These are phyloP conservation scores for Kodamaea laetipori DNA, from an alignment of 805 yeast species.

Conservation along the genomic window DNA sequence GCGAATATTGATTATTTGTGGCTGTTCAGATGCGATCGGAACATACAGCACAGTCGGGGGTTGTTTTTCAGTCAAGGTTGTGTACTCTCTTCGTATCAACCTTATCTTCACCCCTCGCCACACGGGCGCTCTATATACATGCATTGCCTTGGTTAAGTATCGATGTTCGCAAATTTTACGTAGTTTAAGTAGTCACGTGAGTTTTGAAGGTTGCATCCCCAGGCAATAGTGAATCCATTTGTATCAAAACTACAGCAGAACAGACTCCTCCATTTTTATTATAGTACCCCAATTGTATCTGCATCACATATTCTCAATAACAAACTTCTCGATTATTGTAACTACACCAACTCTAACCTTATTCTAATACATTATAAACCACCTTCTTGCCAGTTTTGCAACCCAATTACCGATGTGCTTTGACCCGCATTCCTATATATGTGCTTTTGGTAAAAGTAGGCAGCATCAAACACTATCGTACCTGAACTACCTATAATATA, in stretches of 20 bases:
- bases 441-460: slow-evolving; percentile 64
- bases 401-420: slow-evolving; percentile 12
- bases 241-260: no score
- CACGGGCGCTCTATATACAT: slow-evolving; percentile 6
- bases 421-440: slow-evolving; percentile 24
- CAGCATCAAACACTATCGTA: slow-evolving; percentile 73
- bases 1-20: slow-evolving; percentile 15
- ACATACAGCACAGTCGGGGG: not conserved
- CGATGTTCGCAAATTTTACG: not conserved
- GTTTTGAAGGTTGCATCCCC: no score
- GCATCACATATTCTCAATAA: no score
- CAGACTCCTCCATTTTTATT: no score
- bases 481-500: slow-evolving; percentile 85
- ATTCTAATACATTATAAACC: not conserved
- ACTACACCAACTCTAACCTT: no score
- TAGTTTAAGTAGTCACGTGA: not conserved
- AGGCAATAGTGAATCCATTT: no score
- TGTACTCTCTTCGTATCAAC: slow-evolving; percentile 2
- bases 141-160: not conserved
- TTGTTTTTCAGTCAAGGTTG: not conserved
- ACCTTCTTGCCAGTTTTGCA: slow-evolving; percentile 11
- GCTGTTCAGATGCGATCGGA: not conserved
- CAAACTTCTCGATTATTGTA: no score
- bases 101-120: slow-evolving; percentile 5
- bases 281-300: no score